Evolutionary conservation across 768 basidiomycete species (phyloP).

Genomic region (Suillus paluster): DNA sequence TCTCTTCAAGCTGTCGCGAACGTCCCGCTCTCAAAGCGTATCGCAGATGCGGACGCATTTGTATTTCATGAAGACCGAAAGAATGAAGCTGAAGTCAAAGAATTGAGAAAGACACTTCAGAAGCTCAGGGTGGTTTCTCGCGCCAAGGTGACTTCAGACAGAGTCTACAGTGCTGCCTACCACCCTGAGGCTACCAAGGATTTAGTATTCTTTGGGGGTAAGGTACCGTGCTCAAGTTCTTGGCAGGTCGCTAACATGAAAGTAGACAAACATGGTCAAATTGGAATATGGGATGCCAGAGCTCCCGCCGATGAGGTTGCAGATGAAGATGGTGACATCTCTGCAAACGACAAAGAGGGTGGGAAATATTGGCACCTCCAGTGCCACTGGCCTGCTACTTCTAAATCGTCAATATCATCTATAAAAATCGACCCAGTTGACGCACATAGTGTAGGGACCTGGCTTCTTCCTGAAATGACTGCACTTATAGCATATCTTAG

Average conservation of each 20-base stretch:
- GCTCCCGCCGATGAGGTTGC: constrained; percentile 66
- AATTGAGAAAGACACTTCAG: constrained; percentile 57
- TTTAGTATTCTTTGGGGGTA: constrained; percentile 86
- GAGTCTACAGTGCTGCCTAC: constrained; percentile 79
- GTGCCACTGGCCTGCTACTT: constrained; percentile 81
- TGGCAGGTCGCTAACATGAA: background rate
- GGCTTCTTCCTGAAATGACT: background rate
- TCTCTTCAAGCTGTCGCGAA: constrained; percentile 47
- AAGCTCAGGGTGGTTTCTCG: constrained; percentile 69
- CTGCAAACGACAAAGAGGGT: constrained; percentile 50
- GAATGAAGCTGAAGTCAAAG: constrained; percentile 52
- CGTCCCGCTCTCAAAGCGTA: constrained; percentile 40
- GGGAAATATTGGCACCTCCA: constrained; percentile 84
- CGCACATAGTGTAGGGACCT: constrained; percentile 63
- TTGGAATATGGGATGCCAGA: constrained; percentile 87
- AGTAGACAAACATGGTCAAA: constrained; percentile 79
- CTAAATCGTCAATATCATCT: constrained; percentile 79
- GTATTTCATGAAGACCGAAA: constrained; percentile 50
- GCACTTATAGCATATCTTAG: constrained; percentile 38
- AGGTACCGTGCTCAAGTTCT: constrained; percentile 9
- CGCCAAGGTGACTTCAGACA: constrained; percentile 78
- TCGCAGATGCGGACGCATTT: constrained; percentile 54
- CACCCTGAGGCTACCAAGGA: constrained; percentile 83
- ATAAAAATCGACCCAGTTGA: constrained; percentile 80
- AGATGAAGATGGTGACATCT: constrained; percentile 65